Base-by-base conservation (phyloP, 371 early-diverging fungal species). In the Funneliformis caledonium region DNA sequence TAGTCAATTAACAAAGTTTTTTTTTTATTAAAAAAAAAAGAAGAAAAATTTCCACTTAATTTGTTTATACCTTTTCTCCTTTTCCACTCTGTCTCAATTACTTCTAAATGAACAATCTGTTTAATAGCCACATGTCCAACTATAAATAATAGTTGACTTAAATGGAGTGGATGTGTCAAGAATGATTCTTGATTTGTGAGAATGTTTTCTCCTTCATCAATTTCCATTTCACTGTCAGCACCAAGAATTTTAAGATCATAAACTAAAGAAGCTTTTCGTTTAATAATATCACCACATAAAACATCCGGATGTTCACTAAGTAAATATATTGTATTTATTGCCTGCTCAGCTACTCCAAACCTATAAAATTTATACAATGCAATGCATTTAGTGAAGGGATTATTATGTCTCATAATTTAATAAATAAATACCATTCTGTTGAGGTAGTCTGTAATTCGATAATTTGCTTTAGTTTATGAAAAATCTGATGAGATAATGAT, bases 121-220 rank as follows among this genome's bases (percentile, higher is more conserved):
- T 97, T 96, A 76, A 98, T 91, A 0, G 97, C 98, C 7, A 97
- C 92, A 85, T 98, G 99, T 0, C 99, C 98, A 26, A 96, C 94
- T 26, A 97, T 87, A 81, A 98, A 98, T 52, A 96, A 85, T 8
- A 98, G 86, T 74, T 97, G 94, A 76, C 93, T 90, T 1, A 98
- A 89, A 50, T 92, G 92, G 81, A 91, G 89, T 11, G 96, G 85
- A 72, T 91, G 89, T 70, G 86, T 78, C 84, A 65, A 84, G 80
- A 67, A 89, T 37, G 70, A 85, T 82, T 67, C 85, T 80, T 83
- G 83, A 5, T 50, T 45, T 33, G 72, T 64, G 56, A 82, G 72
- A n/a, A 78, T 81, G 0, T 67, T 37, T 56, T 48, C 33, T 47
- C 59, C 47, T 77, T 76, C 43, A 12, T 84, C 75, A 31, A 52